These are phyloP conservation scores for Cyberlindnera maritima DNA, from an alignment of 805 yeast species.

Conservation along the genomic window DNA sequence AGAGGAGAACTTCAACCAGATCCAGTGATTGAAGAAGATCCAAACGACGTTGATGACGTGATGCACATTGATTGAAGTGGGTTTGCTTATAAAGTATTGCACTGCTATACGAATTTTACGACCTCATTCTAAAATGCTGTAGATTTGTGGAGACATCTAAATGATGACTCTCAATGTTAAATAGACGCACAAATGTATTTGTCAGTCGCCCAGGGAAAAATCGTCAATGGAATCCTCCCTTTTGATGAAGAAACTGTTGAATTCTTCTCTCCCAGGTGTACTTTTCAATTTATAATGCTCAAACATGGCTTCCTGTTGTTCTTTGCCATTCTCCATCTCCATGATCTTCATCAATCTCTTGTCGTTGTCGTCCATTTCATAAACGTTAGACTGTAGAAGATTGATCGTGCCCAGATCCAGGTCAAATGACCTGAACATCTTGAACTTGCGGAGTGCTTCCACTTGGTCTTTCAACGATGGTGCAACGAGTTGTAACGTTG, in stretches of 20 bases:
- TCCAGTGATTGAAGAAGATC: neutral
- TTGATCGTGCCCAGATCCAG: slow-evolving; percentile 15
- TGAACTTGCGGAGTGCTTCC: slow-evolving; percentile 12
- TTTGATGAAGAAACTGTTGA: neutral
- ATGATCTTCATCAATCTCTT: slow-evolving; percentile 8
- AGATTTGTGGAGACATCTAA: neutral
- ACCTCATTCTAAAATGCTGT: neutral
- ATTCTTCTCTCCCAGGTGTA: slow-evolving; percentile 1
- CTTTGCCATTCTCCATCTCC: slow-evolving; percentile 3
- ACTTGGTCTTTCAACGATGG: slow-evolving; percentile 16
- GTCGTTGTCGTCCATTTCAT: slow-evolving; percentile 16
- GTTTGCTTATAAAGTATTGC: neutral
- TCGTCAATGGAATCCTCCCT: neutral
- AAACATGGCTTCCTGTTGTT: slow-evolving; percentile 1
- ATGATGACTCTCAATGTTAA: neutral
- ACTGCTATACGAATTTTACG: neutral
- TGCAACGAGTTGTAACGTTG: slow-evolving; percentile 1
- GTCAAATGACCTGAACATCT: slow-evolving; percentile 17
- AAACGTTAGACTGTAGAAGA: slow-evolving; percentile 12
- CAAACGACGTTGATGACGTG: neutral
- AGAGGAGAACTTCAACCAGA: slow-evolving; percentile 2
- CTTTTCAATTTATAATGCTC: slow-evolving; percentile 7
- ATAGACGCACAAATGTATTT: no score
- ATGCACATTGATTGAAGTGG: neutral
- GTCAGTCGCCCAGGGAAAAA: neutral